phyloP scores from a whole-genome alignment of 2,329 filamentous ascomycete species.

The Cladobotryum mycophilum region DNA sequence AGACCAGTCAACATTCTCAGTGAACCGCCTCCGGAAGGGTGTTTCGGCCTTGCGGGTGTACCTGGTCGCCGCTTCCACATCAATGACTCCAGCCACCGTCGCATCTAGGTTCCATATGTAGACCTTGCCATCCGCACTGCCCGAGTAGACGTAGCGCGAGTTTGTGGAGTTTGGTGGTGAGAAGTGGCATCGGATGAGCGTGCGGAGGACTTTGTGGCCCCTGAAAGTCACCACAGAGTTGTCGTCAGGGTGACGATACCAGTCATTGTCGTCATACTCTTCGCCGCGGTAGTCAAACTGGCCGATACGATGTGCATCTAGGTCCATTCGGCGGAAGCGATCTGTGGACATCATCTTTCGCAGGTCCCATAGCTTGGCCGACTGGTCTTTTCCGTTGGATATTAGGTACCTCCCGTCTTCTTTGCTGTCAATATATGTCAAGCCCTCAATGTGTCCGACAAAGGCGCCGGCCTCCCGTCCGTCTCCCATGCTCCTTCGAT shows the following conservation, averaged over 20 bases:
- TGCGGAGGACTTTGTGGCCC: slow-evolving; percentile 82
- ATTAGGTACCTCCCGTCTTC: slow-evolving; percentile 75
- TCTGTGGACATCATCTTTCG: slow-evolving; percentile 78
- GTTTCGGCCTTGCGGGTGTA: slow-evolving; percentile 52
- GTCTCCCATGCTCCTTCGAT: slow-evolving; percentile 85
- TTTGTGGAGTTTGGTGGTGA: slow-evolving; percentile 81
- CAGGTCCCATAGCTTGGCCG: slow-evolving; percentile 95
- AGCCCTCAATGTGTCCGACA: slow-evolving; percentile 58
- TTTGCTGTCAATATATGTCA: slow-evolving; percentile 66
- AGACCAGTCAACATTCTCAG: slow-evolving; percentile 56
- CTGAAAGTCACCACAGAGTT: slow-evolving; percentile 91
- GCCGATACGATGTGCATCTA: slow-evolving; percentile 44
- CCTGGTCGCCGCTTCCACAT: slow-evolving; percentile 67
- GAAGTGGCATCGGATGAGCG: slow-evolving; percentile 92
- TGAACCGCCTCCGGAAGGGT: slow-evolving; percentile 49
- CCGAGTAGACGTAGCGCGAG: slow-evolving; percentile 87
- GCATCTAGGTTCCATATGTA: slow-evolving; percentile 93
- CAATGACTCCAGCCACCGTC: slow-evolving; percentile 68
- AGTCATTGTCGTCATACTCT: slow-evolving; percentile 57
- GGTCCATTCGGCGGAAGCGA: slow-evolving; percentile 51
- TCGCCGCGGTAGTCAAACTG: slow-evolving; percentile 71
- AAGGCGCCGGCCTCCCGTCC: slow-evolving; percentile 63
- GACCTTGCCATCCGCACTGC: slow-evolving; percentile 82
- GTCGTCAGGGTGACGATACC: slow-evolving; percentile 63
- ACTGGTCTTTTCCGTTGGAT: slow-evolving; percentile 92